Evolutionary conservation across 768 basidiomycete species (phyloP).

Genomic region (Lactarius indigo): DNA sequence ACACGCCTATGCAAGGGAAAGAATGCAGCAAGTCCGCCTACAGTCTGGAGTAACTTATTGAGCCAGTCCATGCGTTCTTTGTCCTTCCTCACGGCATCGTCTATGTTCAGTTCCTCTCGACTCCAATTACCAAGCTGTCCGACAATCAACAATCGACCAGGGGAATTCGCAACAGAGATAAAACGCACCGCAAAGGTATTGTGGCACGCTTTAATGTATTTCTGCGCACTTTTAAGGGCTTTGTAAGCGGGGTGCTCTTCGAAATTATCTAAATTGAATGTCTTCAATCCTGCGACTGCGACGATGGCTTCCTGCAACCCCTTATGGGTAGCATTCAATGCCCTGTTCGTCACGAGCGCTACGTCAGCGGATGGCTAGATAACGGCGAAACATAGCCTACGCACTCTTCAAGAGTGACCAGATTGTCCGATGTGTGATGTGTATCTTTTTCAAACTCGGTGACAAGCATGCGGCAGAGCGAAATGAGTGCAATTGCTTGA

Average conservation of each 20-base stretch:
- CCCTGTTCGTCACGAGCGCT: neutral
- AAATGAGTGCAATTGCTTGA: slow-evolving; percentile 16
- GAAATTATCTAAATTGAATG: slow-evolving; percentile 5
- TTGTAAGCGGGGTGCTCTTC: slow-evolving; percentile 12
- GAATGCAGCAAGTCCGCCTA: neutral
- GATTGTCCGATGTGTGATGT: slow-evolving; percentile 9
- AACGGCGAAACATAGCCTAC: neutral
- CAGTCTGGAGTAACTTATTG: slow-evolving; percentile 4
- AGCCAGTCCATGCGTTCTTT: slow-evolving; percentile 13
- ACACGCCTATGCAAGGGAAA: neutral
- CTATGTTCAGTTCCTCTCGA: neutral
- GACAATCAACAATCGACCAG: neutral
- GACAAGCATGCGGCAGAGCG: slow-evolving; percentile 18
- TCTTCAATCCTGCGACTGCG: slow-evolving; percentile 15
- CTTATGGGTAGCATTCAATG: slow-evolving; percentile 12
- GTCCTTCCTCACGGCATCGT: slow-evolving; percentile 5
- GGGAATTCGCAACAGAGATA: neutral
- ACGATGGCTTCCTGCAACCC: slow-evolving; percentile 5
- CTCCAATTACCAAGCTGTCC: slow-evolving; percentile 4
- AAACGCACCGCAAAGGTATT: slow-evolving; percentile 11
- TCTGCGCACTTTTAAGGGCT: neutral
- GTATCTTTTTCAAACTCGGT: slow-evolving; percentile 11
- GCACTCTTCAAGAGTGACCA: slow-evolving; percentile 14
- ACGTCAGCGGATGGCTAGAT: neutral
- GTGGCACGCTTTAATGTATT: slow-evolving; percentile 10